Base-by-base conservation (phyloP, 1,284 basidiomycete species). In the Blastosporella zonata region DNA sequence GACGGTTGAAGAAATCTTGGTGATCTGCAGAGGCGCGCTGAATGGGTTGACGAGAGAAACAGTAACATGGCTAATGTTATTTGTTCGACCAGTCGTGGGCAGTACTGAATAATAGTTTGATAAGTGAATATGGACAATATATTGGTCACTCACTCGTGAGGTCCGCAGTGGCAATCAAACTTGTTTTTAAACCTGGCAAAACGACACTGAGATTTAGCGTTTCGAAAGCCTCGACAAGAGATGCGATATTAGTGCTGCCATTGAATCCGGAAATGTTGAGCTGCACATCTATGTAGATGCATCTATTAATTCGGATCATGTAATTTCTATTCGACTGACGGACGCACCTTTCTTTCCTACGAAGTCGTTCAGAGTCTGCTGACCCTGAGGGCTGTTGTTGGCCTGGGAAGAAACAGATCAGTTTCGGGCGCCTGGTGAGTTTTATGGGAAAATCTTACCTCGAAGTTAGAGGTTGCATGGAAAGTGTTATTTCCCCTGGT, bases 21-120 rank as follows among this genome's bases (percentile, higher is more conserved):
- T 84, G 57, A 91, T 81, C 25, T 70, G 63, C 29, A 91, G 71
- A 20, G 68, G 67, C 4, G 84, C 68, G 1, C 77, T 80, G 69
- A 90, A 91, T 2, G 87, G 87, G 61, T 91, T 90, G 52, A 62
- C 69, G 21, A 90, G 72, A 42, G 71, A 65, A 35, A 91, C 87
- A 15, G 75, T 74, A 49, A 87, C 81, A 58, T 86, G 78, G 36
- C 81, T 79, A 44, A 88, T 73, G 64, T 89, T 82, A 61, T 85
- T 78, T 47, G 64, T 65, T 36, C 70, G 65, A 15, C 86, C 88
- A 13, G 87, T 91, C 6, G 83, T 81, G 12, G 77, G 57, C 21
- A 90, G 71, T 20, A 91, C 86, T 75, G 48, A 25, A 37, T 2
- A 12, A 37, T 15, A 5, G 20, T 13, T 46, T 55, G 37, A 34